Evolutionary conservation across 2,329 filamentous ascomycete genomes (phyloP).

Genomic region (Aspergillus felis): DNA sequence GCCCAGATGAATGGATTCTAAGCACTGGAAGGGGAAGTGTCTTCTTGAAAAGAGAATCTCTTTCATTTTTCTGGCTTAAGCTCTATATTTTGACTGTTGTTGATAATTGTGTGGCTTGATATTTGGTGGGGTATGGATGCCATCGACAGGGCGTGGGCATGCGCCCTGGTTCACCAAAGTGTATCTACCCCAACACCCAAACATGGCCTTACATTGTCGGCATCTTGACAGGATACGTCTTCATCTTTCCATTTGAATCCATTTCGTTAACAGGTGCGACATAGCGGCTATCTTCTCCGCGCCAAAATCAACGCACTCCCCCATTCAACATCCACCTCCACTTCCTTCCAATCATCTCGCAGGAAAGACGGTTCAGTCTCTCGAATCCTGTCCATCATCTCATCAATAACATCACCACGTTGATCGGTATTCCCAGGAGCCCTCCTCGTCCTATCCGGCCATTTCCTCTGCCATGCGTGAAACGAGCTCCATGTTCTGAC

Average conservation of each 20-base stretch:
- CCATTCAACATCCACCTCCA: not conserved
- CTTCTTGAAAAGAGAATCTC: not conserved
- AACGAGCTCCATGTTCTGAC: constrained; percentile 58
- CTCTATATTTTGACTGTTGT: not conserved
- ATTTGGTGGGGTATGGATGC: not conserved
- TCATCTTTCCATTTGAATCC: not conserved
- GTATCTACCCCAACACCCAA: not conserved
- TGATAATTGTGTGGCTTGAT: not conserved
- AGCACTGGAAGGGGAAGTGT: not conserved
- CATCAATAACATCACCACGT: not conserved
- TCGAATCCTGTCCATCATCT: not conserved
- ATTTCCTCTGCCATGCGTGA: constrained; percentile 49
- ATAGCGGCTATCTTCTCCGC: not conserved
- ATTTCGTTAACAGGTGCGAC: not conserved
- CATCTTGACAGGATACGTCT: not conserved
- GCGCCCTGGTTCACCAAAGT: not conserved
- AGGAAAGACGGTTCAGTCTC: not conserved
- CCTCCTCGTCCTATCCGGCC: not conserved
- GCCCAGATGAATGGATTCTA: not conserved
- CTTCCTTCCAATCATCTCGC: not conserved
- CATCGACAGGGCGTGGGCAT: not conserved
- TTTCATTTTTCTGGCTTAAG: not conserved
- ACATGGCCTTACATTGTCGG: not conserved
- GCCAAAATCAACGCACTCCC: not conserved
- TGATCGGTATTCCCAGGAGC: not conserved